Base-by-base conservation (phyloP, 352 stramenopile species). In the Globisporangium alternatum region DNA sequence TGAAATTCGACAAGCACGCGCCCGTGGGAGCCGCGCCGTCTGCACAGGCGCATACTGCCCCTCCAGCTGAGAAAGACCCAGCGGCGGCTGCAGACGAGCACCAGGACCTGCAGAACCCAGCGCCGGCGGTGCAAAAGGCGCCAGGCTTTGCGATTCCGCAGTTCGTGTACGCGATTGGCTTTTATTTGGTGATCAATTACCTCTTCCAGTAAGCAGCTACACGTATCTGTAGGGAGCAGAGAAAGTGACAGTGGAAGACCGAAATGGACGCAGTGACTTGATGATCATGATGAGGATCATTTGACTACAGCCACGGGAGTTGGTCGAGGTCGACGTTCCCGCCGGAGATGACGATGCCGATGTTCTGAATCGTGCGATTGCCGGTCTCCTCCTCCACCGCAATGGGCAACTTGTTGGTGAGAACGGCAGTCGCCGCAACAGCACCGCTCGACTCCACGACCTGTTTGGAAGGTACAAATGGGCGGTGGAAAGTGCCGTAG, bases 141-240 rank as follows among this genome's bases (percentile, higher is more conserved):
- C 69, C 71, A 28, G 59, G 44, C 25, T 76, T 89, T 33, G 68
- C 73, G 51, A 89, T 93, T 56, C 84, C 84, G 10, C 47, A 66
- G 30, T 90, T 88, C 66, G 82, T 83, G 31, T 93, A 89, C 76
- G 76, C 73, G 21, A 72, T 93, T 55, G 79, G 65, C 53, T 80
- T 89, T 56, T 93, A 88, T 67, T 70, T 91, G 63, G 72, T 68
- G 41, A 55, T 89, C 53, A 90, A 88, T 66, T 90, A 93, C 71
- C 72, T 93, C 48, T 81, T 90, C 59, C 56, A 65, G 25, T 87
- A 60, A 57, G 41, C 7, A 21, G 5, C 5, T 54, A 54, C 49
- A 12, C 12, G 17, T 44, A 19, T 22, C 5, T 25, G 30, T 33
- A 19, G 72, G 39, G 47, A n/a, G n/a, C 41, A 5, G 25, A 13